Conservation (phyloP, 768 basidiomycete genomes). For the Mycena polygramma region DNA sequence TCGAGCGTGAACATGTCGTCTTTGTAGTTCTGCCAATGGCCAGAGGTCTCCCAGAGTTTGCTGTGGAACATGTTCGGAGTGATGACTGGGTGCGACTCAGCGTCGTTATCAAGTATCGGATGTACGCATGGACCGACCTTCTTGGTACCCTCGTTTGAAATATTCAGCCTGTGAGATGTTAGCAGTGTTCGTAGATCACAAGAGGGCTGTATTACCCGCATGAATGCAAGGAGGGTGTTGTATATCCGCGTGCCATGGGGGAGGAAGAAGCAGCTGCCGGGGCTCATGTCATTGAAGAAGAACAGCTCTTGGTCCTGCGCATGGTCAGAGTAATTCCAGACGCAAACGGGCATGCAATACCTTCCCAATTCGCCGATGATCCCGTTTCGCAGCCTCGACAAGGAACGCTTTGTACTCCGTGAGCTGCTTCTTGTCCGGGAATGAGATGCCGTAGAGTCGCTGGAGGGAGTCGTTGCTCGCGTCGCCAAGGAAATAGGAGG, state of each 20-base stretch:
- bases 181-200: slow-evolving; percentile 17
- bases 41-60: slow-evolving; percentile 98
- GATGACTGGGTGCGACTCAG: slow-evolving; percentile 70
- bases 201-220: slow-evolving; percentile 72
- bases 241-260: slow-evolving; percentile 98
- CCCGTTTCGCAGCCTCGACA: slow-evolving; percentile 97
- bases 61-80: slow-evolving; percentile 98
- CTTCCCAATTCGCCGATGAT: slow-evolving; percentile 96
- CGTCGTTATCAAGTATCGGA: not conserved
- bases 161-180: slow-evolving; percentile 78
- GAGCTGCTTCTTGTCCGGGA: slow-evolving; percentile 97
- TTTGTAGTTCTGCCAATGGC: slow-evolving; percentile 98
- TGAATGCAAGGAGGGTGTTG: slow-evolving; percentile 90
- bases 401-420: slow-evolving; percentile 96
- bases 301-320: slow-evolving; percentile 93
- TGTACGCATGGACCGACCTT: slow-evolving; percentile 63
- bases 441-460: slow-evolving; percentile 97
- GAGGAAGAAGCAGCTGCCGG: slow-evolving; percentile 96
- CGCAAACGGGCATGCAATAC: slow-evolving; percentile 46
- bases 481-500: slow-evolving; percentile 98
- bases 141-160: slow-evolving; percentile 94
- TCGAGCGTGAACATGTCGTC: slow-evolving; percentile 98
- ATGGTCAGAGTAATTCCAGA: slow-evolving; percentile 18
- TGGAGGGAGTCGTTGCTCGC: slow-evolving; percentile 94
- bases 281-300: slow-evolving; percentile 98